Percentiles rank a stretch among this genome's conserved stretches.
Conservation (phyloP, 73 alveolate species). For the Paramecium sonneborni region DNA sequence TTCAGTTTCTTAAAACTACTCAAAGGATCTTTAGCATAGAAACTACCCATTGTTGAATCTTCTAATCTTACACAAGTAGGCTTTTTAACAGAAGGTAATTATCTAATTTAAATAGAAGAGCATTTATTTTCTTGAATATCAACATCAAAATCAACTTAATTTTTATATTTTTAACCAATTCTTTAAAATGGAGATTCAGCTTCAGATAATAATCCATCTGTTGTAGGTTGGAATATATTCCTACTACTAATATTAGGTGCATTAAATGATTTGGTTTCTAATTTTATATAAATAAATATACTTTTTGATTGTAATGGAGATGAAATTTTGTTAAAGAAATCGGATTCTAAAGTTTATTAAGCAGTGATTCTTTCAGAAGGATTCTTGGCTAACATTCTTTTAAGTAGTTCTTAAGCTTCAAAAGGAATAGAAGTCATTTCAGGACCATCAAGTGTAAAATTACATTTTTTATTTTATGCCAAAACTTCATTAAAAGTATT, state of each 20-base stretch:
- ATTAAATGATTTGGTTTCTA: not conserved
- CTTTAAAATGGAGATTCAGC: constrained; percentile 41
- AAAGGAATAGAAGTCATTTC: constrained; percentile 40
- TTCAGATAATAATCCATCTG: not conserved
- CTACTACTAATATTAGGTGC: not conserved
- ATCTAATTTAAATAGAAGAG: not conserved
- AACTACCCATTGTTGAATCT: constrained; percentile 33
- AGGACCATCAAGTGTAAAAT: constrained; percentile 20
- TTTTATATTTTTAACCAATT: not conserved
- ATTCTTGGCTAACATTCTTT: constrained; percentile 69
- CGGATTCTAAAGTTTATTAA: constrained; percentile 34
- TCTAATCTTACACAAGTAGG: constrained; percentile 7
- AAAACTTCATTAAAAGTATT: constrained; percentile 66
- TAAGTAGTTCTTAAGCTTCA: constrained; percentile 76
- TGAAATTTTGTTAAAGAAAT: not conserved
- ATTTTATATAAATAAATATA: not conserved
- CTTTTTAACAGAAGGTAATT: constrained; percentile 35
- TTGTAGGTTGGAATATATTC: constrained; percentile 31
- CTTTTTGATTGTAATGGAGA: not conserved
- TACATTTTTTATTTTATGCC: constrained; percentile 43
- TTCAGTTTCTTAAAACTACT: constrained; percentile 20
- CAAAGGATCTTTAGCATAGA: constrained; percentile 53
- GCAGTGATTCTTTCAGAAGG: constrained; percentile 80
- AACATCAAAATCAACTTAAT: constrained; percentile 22
- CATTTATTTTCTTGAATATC: constrained; percentile 16